phyloP scores from a whole-genome alignment of 148 eudicot genomes.

The Rhododendron griersonianum region DNA sequence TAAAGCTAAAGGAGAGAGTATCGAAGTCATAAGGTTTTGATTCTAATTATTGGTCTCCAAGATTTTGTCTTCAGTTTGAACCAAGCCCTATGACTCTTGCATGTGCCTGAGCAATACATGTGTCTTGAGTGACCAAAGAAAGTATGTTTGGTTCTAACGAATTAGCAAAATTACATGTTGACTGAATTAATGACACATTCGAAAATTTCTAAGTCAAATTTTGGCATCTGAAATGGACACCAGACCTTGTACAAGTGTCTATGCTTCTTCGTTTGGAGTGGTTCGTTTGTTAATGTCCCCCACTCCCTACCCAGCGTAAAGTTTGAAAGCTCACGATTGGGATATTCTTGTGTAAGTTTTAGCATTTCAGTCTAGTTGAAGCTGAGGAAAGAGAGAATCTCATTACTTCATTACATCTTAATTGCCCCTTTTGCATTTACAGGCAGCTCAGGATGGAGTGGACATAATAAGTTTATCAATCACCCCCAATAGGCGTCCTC shows the following conservation, averaged over 20 bases:
- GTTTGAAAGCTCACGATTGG: not conserved
- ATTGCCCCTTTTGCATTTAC: slow-evolving; percentile 15
- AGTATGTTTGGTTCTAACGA: not conserved
- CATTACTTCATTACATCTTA: not conserved
- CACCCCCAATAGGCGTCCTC: slow-evolving; percentile 98
- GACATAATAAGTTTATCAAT: slow-evolving; percentile 94
- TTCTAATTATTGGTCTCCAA: not conserved
- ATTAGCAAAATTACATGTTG: not conserved
- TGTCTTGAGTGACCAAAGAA: not conserved
- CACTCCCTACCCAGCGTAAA: not conserved
- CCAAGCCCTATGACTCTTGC: not conserved
- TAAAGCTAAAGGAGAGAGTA: not conserved
- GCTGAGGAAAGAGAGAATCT: not conserved
- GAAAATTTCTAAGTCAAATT: not conserved
- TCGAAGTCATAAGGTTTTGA: not conserved
- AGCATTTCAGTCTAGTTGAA: not conserved
- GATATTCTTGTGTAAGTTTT: not conserved
- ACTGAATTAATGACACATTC: not conserved
- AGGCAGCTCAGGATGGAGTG: slow-evolving; percentile 99
- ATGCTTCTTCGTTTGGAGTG: not conserved
- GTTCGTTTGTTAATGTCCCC: not conserved
- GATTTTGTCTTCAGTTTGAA: not conserved
- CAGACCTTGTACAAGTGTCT: not conserved
- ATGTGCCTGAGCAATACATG: not conserved
- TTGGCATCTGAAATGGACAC: not conserved